These are phyloP conservation scores for Umbelopsis sp. DNA, from an alignment of 371 early-diverging fungal species.

Conservation along the genomic window DNA sequence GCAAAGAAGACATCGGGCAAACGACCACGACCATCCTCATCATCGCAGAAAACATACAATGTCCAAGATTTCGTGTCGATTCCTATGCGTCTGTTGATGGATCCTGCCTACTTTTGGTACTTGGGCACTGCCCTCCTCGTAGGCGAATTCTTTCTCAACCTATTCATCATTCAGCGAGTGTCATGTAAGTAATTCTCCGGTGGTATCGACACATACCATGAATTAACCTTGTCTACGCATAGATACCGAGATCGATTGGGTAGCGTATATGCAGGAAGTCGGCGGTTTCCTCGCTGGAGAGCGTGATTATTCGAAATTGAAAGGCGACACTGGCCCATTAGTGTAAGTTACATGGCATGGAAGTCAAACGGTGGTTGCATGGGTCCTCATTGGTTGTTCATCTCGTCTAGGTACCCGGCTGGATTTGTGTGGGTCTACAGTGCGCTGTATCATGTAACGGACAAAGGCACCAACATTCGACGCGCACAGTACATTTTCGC, in stretches of 20 bases:
- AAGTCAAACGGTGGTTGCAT: neutral
- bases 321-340: conserved; percentile 93
- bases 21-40: neutral
- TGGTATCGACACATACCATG: too few relatives aligned
- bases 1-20: neutral
- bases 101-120: conserved; percentile 70
- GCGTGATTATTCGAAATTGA: conserved; percentile 75
- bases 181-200: conserved; percentile 37
- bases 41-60: neutral
- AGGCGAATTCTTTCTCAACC: conserved; percentile 51
- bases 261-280: conserved; percentile 93
- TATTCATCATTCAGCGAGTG: conserved; percentile 58
- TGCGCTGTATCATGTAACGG: conserved; percentile 67
- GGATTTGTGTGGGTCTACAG: conserved; percentile 91
- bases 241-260: conserved; percentile 97
- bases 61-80: conserved; percentile 3
- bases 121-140: conserved; percentile 59
- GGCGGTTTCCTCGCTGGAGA: conserved; percentile 78
- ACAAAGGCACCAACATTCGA: conserved; percentile 67
- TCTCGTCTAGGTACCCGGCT: conserved; percentile 79
- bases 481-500: conserved; percentile 84
- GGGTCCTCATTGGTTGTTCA: neutral
- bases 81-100: conserved; percentile 40
- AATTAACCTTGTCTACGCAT: too few relatives aligned
- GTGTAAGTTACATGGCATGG: conserved; percentile 56